These are phyloP conservation scores for Heterobasidion occidentale DNA, from an alignment of 1,284 basidiomycete genomes.

Conservation along the genomic window DNA sequence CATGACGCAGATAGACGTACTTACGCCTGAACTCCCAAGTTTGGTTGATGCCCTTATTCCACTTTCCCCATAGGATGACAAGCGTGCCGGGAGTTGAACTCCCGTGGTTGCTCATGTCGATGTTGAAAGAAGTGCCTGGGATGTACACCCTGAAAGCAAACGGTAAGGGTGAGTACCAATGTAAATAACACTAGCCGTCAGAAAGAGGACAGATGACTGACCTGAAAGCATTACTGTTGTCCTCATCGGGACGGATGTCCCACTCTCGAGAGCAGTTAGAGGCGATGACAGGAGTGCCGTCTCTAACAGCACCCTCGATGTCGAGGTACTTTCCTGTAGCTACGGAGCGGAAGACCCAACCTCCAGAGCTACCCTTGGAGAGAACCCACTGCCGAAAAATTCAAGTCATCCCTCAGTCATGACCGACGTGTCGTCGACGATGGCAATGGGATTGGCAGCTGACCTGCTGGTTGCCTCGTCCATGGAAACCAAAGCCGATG, in stretches of 20 bases:
- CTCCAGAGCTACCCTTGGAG: background rate
- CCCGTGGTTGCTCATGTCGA: background rate
- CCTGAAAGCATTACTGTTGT: background rate
- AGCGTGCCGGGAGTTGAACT: background rate
- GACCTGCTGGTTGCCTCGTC: background rate
- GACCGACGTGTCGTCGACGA: background rate
- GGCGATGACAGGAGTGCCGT: background rate
- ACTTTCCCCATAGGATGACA: background rate
- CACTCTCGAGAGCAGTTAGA: background rate
- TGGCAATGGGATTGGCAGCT: background rate
- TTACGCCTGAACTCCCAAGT: slow-evolving; percentile 18
- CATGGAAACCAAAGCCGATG: background rate
- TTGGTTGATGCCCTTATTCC: slow-evolving; percentile 20
- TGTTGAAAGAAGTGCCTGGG: background rate
- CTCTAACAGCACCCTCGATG: background rate
- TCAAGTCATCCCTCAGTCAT: background rate
- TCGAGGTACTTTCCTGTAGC: background rate
- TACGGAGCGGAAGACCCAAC: background rate
- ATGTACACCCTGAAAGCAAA: background rate
- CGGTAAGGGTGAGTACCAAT: background rate
- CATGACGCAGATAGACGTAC: too few species aligned
- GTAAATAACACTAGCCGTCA: background rate
- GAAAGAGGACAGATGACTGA: background rate
- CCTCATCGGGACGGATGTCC: background rate
- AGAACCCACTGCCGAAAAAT: background rate